Conservation (phyloP, 2,329 filamentous ascomycete species). For the Ceratocystis destructans region DNA sequence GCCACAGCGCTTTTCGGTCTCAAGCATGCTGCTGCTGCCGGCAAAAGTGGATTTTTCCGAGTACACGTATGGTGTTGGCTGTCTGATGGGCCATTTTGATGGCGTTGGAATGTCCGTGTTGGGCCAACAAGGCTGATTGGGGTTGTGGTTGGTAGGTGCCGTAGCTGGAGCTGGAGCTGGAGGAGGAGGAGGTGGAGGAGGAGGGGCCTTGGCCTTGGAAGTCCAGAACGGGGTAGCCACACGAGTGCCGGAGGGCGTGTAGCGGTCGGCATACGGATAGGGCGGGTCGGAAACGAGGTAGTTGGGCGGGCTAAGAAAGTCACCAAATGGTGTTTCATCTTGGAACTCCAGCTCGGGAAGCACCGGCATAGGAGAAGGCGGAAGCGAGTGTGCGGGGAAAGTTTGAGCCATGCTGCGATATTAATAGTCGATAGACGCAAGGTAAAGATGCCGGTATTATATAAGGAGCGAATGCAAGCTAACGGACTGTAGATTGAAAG, state of each 20-base stretch:
- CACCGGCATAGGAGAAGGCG: background rate
- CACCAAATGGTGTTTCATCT: background rate
- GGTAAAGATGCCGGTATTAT: slow-evolving; percentile 3
- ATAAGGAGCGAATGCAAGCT: slow-evolving; percentile 3
- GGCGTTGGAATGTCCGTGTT: background rate
- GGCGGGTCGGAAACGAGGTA: background rate
- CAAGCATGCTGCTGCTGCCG: background rate
- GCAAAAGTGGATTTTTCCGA: background rate
- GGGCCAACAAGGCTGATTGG: background rate
- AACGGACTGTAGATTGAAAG: background rate
- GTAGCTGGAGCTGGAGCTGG: background rate
- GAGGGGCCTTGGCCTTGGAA: background rate
- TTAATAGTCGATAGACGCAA: background rate
- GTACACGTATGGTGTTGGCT: background rate
- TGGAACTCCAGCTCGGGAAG: slow-evolving; percentile 4
- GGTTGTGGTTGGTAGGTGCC: background rate
- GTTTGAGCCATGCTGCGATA: background rate
- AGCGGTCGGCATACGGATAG: slow-evolving; percentile 3
- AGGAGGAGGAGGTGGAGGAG: background rate
- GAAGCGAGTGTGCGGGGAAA: background rate
- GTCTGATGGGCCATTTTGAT: background rate
- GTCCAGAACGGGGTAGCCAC: slow-evolving; percentile 1
- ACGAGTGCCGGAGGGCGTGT: background rate
- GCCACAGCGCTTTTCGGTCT: background rate
- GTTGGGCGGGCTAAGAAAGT: background rate